Conservation (phyloP, 1,284 basidiomycete genomes). For the Trametes sp. region DNA sequence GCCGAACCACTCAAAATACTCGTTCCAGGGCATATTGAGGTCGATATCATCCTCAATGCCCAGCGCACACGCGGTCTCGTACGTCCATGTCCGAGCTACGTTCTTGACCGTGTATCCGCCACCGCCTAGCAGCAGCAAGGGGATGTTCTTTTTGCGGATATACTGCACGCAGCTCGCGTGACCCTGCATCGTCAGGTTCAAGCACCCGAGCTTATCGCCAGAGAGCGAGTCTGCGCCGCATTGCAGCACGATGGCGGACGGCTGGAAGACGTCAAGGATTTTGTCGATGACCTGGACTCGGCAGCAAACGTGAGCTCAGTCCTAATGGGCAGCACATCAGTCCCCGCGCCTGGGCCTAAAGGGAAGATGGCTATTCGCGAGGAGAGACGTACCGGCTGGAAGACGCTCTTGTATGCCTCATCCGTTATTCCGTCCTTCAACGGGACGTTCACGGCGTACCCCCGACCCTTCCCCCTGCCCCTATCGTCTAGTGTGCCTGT, state of each 20-base stretch:
- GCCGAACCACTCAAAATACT: slow-evolving; percentile 98
- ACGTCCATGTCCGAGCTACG: slow-evolving; percentile 95
- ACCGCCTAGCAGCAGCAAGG: slow-evolving; percentile 92
- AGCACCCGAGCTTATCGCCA: slow-evolving; percentile 95
- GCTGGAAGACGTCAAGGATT: slow-evolving; percentile 92
- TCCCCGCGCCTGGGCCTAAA: slow-evolving; percentile 3
- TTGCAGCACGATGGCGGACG: slow-evolving; percentile 91
- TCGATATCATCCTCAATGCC: slow-evolving; percentile 84
- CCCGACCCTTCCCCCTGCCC: slow-evolving; percentile 87
- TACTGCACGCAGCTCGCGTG: slow-evolving; percentile 94
- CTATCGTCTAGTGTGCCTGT: slow-evolving; percentile 89
- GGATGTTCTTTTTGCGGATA: slow-evolving; percentile 85
- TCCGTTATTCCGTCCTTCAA: slow-evolving; percentile 95
- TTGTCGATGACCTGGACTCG: slow-evolving; percentile 76
- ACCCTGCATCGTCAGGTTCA: slow-evolving; percentile 95
- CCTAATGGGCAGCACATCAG: slow-evolving; percentile 20
- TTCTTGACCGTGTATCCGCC: slow-evolving; percentile 98
- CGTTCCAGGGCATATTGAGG: slow-evolving; percentile 90
- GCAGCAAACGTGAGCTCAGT: slow-evolving; percentile 23
- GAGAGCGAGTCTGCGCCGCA: slow-evolving; percentile 97
- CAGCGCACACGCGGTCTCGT: slow-evolving; percentile 94
- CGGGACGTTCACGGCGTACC: slow-evolving; percentile 95
- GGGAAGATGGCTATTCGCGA: slow-evolving; percentile 6
- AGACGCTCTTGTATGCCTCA: slow-evolving; percentile 83
- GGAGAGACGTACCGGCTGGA: slow-evolving; percentile 79